A percentile compares a stretch with the other conserved stretches of the same genome.
These are phyloP conservation scores for Phytophthora citricola DNA, from an alignment of 352 stramenopile species.

Conservation along the genomic window DNA sequence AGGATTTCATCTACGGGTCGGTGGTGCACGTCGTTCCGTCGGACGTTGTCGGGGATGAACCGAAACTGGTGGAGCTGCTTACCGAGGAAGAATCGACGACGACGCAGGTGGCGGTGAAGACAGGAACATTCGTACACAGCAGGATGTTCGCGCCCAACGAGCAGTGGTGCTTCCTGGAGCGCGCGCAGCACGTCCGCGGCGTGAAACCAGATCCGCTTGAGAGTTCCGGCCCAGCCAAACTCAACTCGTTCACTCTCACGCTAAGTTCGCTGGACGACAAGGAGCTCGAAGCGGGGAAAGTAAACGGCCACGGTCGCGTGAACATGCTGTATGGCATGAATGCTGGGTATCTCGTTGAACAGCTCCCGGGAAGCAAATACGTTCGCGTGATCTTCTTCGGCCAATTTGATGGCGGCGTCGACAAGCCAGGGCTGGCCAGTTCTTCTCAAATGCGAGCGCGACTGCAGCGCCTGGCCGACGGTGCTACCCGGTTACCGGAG, in stretches of 20 bases:
- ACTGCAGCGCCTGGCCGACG: slow-evolving; percentile 41
- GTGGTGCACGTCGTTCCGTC: slow-evolving; percentile 37
- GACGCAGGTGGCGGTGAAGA: slow-evolving; percentile 45
- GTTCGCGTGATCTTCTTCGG: slow-evolving; percentile 49
- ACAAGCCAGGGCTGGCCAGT: slow-evolving; percentile 10
- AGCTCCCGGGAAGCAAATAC: slow-evolving; percentile 28
- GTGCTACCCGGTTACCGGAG: slow-evolving; percentile 31
- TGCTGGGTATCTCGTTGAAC: slow-evolving; percentile 42
- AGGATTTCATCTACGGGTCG: slow-evolving; percentile 46
- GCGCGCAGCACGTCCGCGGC: slow-evolving; percentile 15
- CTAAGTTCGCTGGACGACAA: slow-evolving; percentile 40
- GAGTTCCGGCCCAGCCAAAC: not conserved
- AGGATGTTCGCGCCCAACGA: slow-evolving; percentile 48
- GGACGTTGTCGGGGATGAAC: slow-evolving; percentile 1
- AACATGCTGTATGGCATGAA: slow-evolving; percentile 35
- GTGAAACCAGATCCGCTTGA: not conserved
- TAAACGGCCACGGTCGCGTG: slow-evolving; percentile 29
- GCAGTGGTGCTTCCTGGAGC: slow-evolving; percentile 56
- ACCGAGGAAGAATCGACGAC: slow-evolving; percentile 20
- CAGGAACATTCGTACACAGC: slow-evolving; percentile 40
- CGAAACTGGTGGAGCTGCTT: slow-evolving; percentile 19
- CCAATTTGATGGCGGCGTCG: slow-evolving; percentile 21
- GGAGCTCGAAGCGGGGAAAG: slow-evolving; percentile 42
- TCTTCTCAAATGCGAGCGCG: slow-evolving; percentile 31
- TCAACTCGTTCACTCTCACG: slow-evolving; percentile 43